Percentiles rank a stretch among this genome's conserved stretches.
Conservation (phyloP, 2,329 filamentous ascomycete genomes). For the Xylaria sp. region DNA sequence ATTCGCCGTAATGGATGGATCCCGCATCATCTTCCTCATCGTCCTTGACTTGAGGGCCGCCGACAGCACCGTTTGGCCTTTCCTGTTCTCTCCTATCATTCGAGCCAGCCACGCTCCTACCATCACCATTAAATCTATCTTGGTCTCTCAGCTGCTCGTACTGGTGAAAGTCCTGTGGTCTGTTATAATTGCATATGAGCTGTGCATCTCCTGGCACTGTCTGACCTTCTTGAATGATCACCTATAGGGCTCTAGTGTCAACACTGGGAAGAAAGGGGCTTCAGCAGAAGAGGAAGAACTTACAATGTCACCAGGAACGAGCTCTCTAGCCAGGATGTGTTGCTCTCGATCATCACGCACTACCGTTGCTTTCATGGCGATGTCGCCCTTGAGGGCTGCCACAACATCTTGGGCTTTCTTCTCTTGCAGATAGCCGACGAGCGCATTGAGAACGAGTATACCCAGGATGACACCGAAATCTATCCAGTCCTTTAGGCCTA, state of each 20-base stretch:
- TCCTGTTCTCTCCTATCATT: conserved; percentile 42
- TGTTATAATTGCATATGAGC: conserved; percentile 75
- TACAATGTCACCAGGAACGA: conserved; percentile 78
- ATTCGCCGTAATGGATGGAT: conserved; percentile 64
- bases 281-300: conserved; percentile 44
- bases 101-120: conserved; percentile 11
- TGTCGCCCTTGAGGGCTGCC: conserved; percentile 76
- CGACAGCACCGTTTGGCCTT: conserved; percentile 54
- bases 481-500: conserved; percentile 77
- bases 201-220: conserved; percentile 73
- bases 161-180: conserved; percentile 59
- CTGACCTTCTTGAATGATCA: conserved; percentile 74
- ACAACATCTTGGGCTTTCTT: conserved; percentile 81
- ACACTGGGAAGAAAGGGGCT: background rate
- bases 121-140: conserved; percentile 37
- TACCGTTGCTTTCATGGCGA: conserved; percentile 74
- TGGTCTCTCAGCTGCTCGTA: conserved; percentile 42
- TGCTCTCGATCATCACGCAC: conserved; percentile 71
- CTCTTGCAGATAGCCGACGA: conserved; percentile 81
- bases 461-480: conserved; percentile 79
- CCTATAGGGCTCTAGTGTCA: conserved; percentile 45
- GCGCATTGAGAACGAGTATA: conserved; percentile 76
- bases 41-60: conserved; percentile 56
- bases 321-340: conserved; percentile 74
- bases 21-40: conserved; percentile 59